Evolutionary conservation across 495 filamentous ascomycete species (phyloP).

Genomic region (Saxophila tyrrhenica): DNA sequence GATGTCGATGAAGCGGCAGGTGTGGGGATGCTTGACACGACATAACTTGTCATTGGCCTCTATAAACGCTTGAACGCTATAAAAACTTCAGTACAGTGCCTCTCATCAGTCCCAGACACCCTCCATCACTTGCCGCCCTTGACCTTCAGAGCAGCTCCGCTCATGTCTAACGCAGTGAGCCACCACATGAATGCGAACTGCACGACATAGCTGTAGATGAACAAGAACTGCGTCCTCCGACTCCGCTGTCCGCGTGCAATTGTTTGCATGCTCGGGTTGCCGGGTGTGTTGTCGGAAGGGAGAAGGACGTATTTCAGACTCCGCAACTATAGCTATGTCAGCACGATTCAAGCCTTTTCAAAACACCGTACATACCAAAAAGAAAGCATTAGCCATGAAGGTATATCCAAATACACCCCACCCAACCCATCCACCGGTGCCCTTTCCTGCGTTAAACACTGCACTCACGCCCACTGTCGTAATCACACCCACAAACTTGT

Average conservation of each 20-base stretch:
- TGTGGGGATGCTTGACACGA: too few species aligned
- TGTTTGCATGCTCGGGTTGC: conserved; percentile 60
- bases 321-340: conserved; percentile 50
- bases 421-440: conserved; percentile 74
- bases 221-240: conserved; percentile 87
- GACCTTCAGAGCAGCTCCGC: background rate
- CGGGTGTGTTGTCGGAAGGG: conserved; percentile 58
- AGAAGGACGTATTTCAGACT: conserved; percentile 92
- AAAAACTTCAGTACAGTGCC: background rate
- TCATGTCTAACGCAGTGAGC: conserved; percentile 39
- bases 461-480: conserved; percentile 68
- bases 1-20: too few species aligned
- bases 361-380: conserved; percentile 52
- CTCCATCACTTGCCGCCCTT: background rate
- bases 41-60: background rate
- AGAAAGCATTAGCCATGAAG: conserved; percentile 89
- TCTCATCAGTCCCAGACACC: background rate
- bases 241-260: conserved; percentile 74
- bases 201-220: conserved; percentile 86
- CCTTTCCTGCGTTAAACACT: conserved; percentile 60
- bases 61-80: background rate
- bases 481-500: conserved; percentile 97
- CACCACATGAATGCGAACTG: conserved; percentile 95
- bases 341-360: background rate
- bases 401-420: conserved; percentile 86